Conservation (phyloP, 306 rosid genomes). For the Trifolium repens region DNA sequence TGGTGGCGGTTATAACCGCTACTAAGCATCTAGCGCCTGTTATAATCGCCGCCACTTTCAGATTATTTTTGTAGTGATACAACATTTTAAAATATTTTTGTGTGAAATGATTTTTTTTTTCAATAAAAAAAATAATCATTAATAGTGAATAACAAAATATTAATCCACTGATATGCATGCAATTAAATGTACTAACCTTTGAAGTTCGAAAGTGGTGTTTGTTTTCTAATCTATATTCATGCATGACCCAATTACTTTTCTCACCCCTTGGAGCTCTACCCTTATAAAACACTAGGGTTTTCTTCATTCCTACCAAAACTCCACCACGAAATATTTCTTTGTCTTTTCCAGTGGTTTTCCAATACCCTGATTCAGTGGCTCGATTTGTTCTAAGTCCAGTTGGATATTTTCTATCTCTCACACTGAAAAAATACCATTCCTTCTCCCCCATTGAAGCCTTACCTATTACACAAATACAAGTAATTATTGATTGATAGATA, state of each 20-base stretch:
- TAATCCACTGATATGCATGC: background rate
- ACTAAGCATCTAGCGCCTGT: too few species aligned
- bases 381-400: slow-evolving; percentile 89
- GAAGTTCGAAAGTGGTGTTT: slow-evolving; percentile 61
- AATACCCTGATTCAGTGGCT: slow-evolving; percentile 91
- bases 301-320: slow-evolving; percentile 85
- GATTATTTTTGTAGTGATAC: too few species aligned
- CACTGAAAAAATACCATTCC: slow-evolving; percentile 89
- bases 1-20: too few species aligned
- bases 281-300: slow-evolving; percentile 89
- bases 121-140: too few species aligned
- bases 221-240: slow-evolving; percentile 77
- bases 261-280: slow-evolving; percentile 97
- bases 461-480: slow-evolving; percentile 45
- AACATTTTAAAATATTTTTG: too few species aligned
- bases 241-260: slow-evolving; percentile 98
- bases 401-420: slow-evolving; percentile 85
- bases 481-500: background rate
- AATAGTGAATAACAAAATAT: background rate
- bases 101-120: too few species aligned
- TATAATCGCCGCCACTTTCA: too few species aligned
- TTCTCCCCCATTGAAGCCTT: slow-evolving; percentile 93
- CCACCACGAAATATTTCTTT: slow-evolving; percentile 67
- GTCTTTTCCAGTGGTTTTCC: slow-evolving; percentile 98
- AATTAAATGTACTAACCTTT: slow-evolving; percentile 53